Evolutionary conservation across 805 yeast species (phyloP), one percentile per base, ranked within the genome.

Genomic region (Yamadazyma kitorensis): DNA sequence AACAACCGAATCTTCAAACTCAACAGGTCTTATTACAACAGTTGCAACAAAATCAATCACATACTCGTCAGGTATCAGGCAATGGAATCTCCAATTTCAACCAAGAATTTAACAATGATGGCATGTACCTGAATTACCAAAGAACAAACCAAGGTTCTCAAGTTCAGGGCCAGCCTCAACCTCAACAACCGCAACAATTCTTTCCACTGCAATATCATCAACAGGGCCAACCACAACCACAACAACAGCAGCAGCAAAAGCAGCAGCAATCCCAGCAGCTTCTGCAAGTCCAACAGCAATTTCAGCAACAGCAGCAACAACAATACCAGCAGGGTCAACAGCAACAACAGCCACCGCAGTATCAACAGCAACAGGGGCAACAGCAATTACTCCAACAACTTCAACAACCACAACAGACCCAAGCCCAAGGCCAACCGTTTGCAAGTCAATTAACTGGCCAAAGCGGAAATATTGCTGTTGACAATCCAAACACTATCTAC

Each of bases 21-120:
- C 72, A 67, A 41, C 72, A 65, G 44, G 52, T 64, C 12, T 54
- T 66, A 41, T 54, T 64, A 34, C 71, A 63, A 45, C 71, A 64
- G 41, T 55, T 65, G 33, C 72, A 63, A 38, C 68, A 61, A 31
- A 65, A 64, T 10, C 65, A 55, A 31, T 28, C 52, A 24, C n/a
- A n/a, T n/a, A n/a, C n/a, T n/a, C n/a, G n/a, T n/a, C n/a, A n/a
- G n/a, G n/a, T n/a, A n/a, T n/a, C n/a, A n/a, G n/a, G n/a, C n/a
- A n/a, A n/a, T n/a, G n/a, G n/a, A n/a, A n/a, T n/a, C n/a, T n/a
- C n/a, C n/a, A n/a, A n/a, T n/a, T n/a, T n/a, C n/a, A n/a, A n/a
- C n/a, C n/a, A n/a, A n/a, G n/a, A n/a, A n/a, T n/a, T n/a, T n/a
- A n/a, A n/a, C n/a, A n/a, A n/a, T n/a, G n/a, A n/a, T n/a, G n/a